A percentile compares a stretch with the other conserved stretches of the same genome.
Conservation (phyloP, 805 yeast genomes). For the Lipomyces oligophaga region DNA sequence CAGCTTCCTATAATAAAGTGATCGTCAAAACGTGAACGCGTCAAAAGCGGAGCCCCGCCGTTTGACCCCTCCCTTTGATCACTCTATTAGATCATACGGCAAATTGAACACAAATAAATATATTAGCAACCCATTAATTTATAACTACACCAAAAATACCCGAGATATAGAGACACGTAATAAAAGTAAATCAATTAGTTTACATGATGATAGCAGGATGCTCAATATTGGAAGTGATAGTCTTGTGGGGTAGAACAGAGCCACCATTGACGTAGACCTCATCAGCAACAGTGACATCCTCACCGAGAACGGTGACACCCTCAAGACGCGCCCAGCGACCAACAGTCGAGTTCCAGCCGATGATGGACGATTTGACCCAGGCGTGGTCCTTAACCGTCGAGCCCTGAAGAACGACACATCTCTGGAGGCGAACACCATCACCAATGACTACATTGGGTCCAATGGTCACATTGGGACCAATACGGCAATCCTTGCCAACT, state of each 20-base stretch:
- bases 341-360: constrained; percentile 98
- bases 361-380: constrained; percentile 94
- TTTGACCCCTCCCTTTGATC: no score
- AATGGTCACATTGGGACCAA: constrained; percentile 96
- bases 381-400: constrained; percentile 95
- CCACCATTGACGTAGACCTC: constrained; percentile 99
- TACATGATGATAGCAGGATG: constrained; percentile 97
- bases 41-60: no score
- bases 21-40: no score
- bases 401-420: constrained; percentile 88
- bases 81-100: no score
- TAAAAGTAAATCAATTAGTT: constrained; percentile 37
- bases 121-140: not conserved
- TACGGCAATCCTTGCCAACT: constrained; percentile 86
- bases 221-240: constrained; percentile 94
- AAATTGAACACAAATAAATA: not conserved
- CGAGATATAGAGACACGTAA: not conserved
- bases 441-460: constrained; percentile 96
- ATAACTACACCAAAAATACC: not conserved
- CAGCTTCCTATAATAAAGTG: no score
- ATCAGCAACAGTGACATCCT: constrained; percentile 96
- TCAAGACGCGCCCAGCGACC: constrained; percentile 99
- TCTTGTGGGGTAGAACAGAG: constrained; percentile 97
- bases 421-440: constrained; percentile 97
- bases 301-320: constrained; percentile 97